Conservation (phyloP, 129 eudicot genomes). For the Heracleum sosnowskyi region DNA sequence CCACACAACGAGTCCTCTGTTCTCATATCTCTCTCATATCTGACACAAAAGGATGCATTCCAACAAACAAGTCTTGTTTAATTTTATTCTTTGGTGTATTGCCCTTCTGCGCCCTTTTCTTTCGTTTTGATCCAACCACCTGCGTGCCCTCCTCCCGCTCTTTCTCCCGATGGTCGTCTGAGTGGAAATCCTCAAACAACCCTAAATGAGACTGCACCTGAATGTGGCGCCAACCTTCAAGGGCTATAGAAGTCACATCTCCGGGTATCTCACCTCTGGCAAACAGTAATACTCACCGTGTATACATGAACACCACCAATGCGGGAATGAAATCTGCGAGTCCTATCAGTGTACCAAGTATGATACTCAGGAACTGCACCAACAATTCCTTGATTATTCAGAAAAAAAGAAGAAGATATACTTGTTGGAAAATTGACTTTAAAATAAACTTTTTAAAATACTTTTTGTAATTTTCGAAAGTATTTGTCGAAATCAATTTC, state of each 20-base stretch:
- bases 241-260: constrained; percentile 5
- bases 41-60: not conserved
- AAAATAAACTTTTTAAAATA: no score
- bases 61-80: not conserved
- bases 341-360: constrained; percentile 5
- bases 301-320: constrained; percentile 9
- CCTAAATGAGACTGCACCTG: constrained; percentile 1
- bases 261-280: not conserved
- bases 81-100: not conserved
- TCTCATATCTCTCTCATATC: no score
- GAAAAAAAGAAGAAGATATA: no score
- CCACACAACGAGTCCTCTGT: not conserved
- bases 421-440: no score
- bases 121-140: not conserved
- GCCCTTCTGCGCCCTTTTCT: not conserved
- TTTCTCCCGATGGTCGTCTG: not conserved
- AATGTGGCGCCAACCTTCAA: constrained; percentile 7
- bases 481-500: no score
- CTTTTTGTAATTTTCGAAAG: no score
- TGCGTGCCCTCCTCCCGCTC: not conserved
- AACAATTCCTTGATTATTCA: not conserved
- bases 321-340: constrained; percentile 6
- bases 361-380: constrained; percentile 4
- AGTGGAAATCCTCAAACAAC: not conserved
- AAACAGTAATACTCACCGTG: not conserved